phyloP scores from a whole-genome alignment of 2,329 filamentous ascomycete genomes.

The Fusarium sp. region DNA sequence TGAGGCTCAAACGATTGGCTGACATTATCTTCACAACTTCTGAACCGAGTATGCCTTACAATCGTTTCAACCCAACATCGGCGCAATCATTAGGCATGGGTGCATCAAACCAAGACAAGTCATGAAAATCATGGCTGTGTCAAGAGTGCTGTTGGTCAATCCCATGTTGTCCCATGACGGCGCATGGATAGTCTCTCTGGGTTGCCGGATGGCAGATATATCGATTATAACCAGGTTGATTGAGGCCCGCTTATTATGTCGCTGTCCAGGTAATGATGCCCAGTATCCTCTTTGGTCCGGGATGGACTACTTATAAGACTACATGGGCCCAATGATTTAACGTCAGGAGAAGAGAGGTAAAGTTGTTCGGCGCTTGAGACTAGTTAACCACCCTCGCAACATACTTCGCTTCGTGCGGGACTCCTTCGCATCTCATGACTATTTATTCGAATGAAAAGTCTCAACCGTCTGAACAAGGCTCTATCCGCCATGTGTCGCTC shows the following conservation, averaged over 20 bases:
- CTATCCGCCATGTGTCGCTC: slow-evolving; percentile 23
- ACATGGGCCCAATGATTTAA: not conserved
- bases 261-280: not conserved
- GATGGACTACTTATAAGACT: slow-evolving; percentile 17
- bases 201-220: not conserved
- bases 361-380: not conserved
- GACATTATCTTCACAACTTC: slow-evolving; percentile 9
- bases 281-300: not conserved
- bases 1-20: slow-evolving; percentile 36
- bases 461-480: slow-evolving; percentile 10
- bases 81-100: slow-evolving; percentile 27
- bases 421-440: slow-evolving; percentile 35
- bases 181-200: not conserved
- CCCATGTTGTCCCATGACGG: not conserved
- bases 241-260: slow-evolving; percentile 20
- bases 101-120: slow-evolving; percentile 8
- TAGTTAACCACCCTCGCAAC: not conserved
- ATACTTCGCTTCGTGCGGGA: slow-evolving; percentile 3
- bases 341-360: not conserved
- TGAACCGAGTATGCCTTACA: slow-evolving; percentile 3
- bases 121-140: not conserved
- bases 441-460: slow-evolving; percentile 7
- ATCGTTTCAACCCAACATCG: slow-evolving; percentile 18
- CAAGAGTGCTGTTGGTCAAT: not conserved
- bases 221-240: not conserved